A percentile compares a stretch with the other conserved stretches of the same genome.
These are phyloP conservation scores for Mallotus repandus DNA, from an alignment of 441 rosid genomes.

Conservation along the genomic window DNA sequence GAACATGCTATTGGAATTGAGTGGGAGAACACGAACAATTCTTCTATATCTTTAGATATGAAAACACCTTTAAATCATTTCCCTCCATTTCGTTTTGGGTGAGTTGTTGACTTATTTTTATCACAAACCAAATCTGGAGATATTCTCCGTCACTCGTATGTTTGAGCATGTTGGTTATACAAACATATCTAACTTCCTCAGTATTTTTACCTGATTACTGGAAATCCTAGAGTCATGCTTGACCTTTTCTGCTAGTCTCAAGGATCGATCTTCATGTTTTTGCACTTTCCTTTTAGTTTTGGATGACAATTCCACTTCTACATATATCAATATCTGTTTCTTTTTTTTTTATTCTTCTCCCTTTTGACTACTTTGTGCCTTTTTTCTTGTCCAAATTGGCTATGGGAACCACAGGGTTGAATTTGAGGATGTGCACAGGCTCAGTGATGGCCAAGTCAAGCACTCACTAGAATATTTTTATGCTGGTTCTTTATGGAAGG, in stretches of 20 bases:
- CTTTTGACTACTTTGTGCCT: slow-evolving; percentile 1
- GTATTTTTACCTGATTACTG: slow-evolving; percentile 1
- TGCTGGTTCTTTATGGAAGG: slow-evolving; percentile 99
- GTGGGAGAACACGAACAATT: slow-evolving; percentile 68
- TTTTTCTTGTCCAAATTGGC: slow-evolving; percentile 27
- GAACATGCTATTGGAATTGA: slow-evolving; percentile 61
- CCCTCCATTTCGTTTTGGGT: slow-evolving; percentile 99
- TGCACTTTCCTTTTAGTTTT: not conserved
- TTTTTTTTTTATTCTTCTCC: slow-evolving; percentile 10
- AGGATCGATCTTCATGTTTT: not conserved
- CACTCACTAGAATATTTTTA: slow-evolving; percentile 88
- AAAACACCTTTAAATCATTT: slow-evolving; percentile 92
- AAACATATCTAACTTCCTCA: not conserved
- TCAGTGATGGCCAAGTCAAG: slow-evolving; percentile 92
- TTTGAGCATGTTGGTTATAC: not conserved
- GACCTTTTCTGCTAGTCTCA: not conserved
- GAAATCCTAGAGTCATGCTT: slow-evolving; percentile 6
- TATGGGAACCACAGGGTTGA: slow-evolving; percentile 56
- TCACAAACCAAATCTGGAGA: not conserved
- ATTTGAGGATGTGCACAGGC: slow-evolving; percentile 87
- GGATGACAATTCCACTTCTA: slow-evolving; percentile 1
- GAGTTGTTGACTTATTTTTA: slow-evolving; percentile 16
- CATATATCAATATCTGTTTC: not conserved
- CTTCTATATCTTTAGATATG: slow-evolving; percentile 85
- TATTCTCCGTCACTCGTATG: not conserved